These are phyloP conservation scores for Calvatia gigantea DNA, from an alignment of 768 basidiomycete species.

Conservation along the genomic window DNA sequence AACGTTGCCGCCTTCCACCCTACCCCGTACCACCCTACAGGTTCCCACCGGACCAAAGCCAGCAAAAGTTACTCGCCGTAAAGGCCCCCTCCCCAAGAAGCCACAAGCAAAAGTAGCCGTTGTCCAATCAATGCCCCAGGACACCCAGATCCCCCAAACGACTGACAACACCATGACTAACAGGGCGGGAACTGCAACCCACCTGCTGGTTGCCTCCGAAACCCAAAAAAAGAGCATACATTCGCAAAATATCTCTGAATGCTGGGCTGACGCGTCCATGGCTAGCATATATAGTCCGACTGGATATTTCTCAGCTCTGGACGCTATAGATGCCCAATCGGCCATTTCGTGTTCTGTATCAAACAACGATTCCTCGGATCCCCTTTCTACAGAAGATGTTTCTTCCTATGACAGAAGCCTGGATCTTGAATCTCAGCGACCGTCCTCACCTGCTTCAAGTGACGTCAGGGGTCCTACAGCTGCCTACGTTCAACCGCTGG, in stretches of 20 bases:
- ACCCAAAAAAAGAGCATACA: neutral
- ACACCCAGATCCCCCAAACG: neutral
- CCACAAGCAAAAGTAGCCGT: neutral
- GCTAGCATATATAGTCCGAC: neutral
- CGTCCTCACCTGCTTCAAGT: neutral
- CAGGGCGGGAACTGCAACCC: neutral
- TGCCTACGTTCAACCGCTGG: neutral
- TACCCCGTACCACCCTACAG: neutral
- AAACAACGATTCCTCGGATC: neutral
- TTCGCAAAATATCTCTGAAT: neutral
- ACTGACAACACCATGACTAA: neutral
- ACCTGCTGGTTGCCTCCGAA: neutral
- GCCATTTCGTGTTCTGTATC: neutral
- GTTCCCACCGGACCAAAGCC: neutral
- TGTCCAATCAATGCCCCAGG: slow-evolving; percentile 1
- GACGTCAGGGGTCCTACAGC: neutral
- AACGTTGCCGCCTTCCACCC: neutral
- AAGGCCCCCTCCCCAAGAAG: neutral
- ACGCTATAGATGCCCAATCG: neutral
- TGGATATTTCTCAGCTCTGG: neutral
- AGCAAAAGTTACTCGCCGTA: neutral
- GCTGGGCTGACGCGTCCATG: too few relatives aligned
- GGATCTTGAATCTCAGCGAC: neutral
- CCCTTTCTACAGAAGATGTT: neutral
- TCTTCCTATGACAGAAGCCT: neutral